phyloP scores from a whole-genome alignment of 176 grass and related monocot species.

The Hordeum vulgare region MorexV3_pseudomolecules_assembly NC_058523.1:24522931-24523430 shows the following conservation, averaged over 20 bases:
- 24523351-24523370: background rate
- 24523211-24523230: conserved; percentile 30
- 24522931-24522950: background rate
- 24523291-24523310: background rate
- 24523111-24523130: background rate
- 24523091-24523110: conserved; percentile 48
- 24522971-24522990: background rate
- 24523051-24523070: conserved; percentile 13
- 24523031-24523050: background rate
- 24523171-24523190: background rate
- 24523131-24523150: background rate
- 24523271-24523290: background rate
- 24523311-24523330: background rate
- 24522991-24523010: background rate
- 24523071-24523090: conserved; percentile 16
- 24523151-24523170: background rate
- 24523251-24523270: conserved; percentile 11
- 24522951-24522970: background rate
- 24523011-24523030: background rate
- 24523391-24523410: background rate
- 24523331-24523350: background rate
- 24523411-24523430: background rate
- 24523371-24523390: background rate
- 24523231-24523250: background rate
- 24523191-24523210: background rate